Percentiles rank a stretch among this genome's conserved stretches.
Conservation (phyloP, 192 early-diverging fungal genomes). For the Coemansia sp. region DNA sequence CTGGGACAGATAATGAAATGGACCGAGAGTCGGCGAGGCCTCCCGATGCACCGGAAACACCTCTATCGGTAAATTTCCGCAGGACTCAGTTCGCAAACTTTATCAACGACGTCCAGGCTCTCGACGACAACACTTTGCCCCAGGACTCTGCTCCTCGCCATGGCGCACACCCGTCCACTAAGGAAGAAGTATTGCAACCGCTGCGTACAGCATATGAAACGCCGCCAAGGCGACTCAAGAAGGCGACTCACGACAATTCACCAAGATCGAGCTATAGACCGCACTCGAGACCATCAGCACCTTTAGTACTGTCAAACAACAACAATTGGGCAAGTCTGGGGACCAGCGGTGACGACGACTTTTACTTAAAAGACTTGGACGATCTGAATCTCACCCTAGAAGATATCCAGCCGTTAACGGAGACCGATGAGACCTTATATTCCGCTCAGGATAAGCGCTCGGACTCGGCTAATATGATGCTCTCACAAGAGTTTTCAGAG, state of each 20-base stretch:
- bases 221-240: neutral
- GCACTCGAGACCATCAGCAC: neutral
- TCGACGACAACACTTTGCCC: neutral
- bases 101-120: conserved; percentile 21
- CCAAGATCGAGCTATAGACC: conserved; percentile 11
- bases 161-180: neutral
- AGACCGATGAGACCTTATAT: conserved; percentile 49
- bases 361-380: conserved; percentile 32
- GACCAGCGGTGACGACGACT: conserved; percentile 20
- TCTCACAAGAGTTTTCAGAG: conserved; percentile 45
- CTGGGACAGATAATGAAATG: conserved; percentile 40
- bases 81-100: conserved; percentile 31
- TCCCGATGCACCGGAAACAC: conserved; percentile 14
- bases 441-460: conserved; percentile 42
- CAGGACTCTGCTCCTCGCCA: neutral
- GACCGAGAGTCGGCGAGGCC: conserved; percentile 22
- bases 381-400: conserved; percentile 45
- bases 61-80: conserved; percentile 37
- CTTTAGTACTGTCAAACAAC: conserved; percentile 13
- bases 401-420: conserved; percentile 40
- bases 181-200: neutral
- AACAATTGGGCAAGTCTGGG: conserved; percentile 15
- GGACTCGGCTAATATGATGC: conserved; percentile 10
- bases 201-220: conserved; percentile 4
- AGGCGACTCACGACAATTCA: neutral